Evolutionary conservation across 2,329 filamentous ascomycete genomes (phyloP), one percentile per base, ranked within the genome.

Genomic region (Helicocarpus griseus): DNA sequence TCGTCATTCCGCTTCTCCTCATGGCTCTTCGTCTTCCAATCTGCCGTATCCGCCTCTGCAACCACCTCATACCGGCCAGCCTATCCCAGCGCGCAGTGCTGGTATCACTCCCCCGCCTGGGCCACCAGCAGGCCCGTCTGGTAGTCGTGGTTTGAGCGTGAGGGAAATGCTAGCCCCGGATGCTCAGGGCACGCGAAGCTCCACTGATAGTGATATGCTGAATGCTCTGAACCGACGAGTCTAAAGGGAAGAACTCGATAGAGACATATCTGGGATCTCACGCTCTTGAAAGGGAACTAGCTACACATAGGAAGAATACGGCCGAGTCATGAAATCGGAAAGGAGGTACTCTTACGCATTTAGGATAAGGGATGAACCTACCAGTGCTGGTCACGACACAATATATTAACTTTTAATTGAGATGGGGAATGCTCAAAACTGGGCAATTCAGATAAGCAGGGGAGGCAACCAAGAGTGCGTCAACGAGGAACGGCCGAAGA

Each of bases 121-220:
- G 22, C 68, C 68, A 26, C 65, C 62, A 57, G 44, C 70, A 58
- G 47, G 28, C n/a, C 17, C 56, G 31, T 60, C 63, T n/a, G 64
- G 59, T 24, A 58, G 73, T 45, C 68, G 66, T 48, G 71, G 71
- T 4, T 65, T 76, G 59, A 73, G 72, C 51, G 72, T 76, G 40
- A 69, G 72, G 41, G 73, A 75, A 53, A 73, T 76, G 67, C 60
- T 76, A 29, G 73, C 71, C 44, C 70, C 70, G 1, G 69, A 72
- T 43, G 54, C 53, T 21, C 58, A 61, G 61, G 64, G 51, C 60
- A 65, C 67, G 24, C 69, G 73, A 28, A 71, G 68, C 38, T 73
- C 68, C 53, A 72, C 69, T 26, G 73, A 76, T 59, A 76, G 71
- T 54, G 71, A 74, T 52, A 76, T 76, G 73, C 66, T 76, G 36